Conservation (phyloP, 495 filamentous ascomycete genomes). For the Penicillium canescens region DNA sequence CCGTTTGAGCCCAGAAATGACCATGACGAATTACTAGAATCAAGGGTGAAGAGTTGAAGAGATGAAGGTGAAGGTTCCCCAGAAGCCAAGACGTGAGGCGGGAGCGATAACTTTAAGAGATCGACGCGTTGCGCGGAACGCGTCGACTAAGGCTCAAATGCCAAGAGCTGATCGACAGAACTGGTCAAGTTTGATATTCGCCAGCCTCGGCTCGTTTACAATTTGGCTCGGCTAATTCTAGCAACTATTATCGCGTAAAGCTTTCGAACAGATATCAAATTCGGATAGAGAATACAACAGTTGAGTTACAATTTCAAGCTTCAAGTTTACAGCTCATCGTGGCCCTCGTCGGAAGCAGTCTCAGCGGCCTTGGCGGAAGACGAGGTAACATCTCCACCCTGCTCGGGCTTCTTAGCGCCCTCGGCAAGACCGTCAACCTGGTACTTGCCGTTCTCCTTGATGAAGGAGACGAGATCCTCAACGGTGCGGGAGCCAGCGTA, state of each 20-base stretch:
- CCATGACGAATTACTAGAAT: conserved; percentile 22
- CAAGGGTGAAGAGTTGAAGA: not conserved
- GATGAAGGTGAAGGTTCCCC: not conserved
- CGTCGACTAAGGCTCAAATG: conserved; percentile 13
- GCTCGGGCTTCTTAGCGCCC: conserved; percentile 37
- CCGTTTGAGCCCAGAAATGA: conserved; percentile 33
- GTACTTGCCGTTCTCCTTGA: conserved; percentile 93
- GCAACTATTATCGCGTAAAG: too few species aligned
- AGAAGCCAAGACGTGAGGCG: not conserved
- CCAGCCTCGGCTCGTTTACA: too few species aligned
- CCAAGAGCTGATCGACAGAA: conserved; percentile 9
- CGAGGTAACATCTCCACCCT: conserved; percentile 27
- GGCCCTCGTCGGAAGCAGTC: conserved; percentile 31
- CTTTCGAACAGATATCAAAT: conserved; percentile 9
- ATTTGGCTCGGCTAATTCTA: too few species aligned
- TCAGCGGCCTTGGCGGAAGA: conserved; percentile 26
- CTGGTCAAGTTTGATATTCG: not conserved
- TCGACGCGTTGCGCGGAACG: conserved; percentile 19
- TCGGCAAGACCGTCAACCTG: conserved; percentile 64
- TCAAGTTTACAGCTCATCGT: conserved; percentile 45
- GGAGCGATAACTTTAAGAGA: conserved; percentile 1
- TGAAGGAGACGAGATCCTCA: conserved; percentile 91
- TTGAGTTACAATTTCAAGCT: conserved; percentile 19
- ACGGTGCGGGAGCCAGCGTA: conserved; percentile 88
- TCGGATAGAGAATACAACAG: conserved; percentile 20